Evolutionary conservation across 2,329 filamentous ascomycete genomes (phyloP).

Genomic region (Sclerotinia sclerotiorum): DNA sequence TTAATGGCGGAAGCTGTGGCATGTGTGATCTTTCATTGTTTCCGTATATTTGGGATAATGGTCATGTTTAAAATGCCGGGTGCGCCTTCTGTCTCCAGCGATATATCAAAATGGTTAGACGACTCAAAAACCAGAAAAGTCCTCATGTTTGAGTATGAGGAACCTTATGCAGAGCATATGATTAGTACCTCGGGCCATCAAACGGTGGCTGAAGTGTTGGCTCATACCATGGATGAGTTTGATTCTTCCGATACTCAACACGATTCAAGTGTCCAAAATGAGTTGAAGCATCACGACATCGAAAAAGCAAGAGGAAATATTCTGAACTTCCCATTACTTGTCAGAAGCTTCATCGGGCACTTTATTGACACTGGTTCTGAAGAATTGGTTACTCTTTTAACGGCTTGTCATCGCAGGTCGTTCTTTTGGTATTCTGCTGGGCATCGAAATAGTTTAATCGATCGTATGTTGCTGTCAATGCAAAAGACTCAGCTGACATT

Average conservation of each 20-base stretch:
- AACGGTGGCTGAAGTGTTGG: not conserved
- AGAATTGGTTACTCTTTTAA: not conserved
- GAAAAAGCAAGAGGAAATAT: not conserved
- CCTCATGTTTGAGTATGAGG: conserved; percentile 1
- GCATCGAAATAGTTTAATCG: not conserved
- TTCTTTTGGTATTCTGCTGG: not conserved
- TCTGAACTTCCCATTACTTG: not conserved
- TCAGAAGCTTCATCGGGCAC: not conserved
- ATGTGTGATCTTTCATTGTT: conserved; percentile 9
- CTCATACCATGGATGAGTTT: not conserved
- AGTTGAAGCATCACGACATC: too few relatives aligned
- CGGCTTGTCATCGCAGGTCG: conserved; percentile 6
- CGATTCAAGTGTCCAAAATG: not conserved
- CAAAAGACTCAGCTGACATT: conserved; percentile 44
- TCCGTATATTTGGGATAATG: not conserved
- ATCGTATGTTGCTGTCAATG: not conserved
- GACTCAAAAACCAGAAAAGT: not conserved
- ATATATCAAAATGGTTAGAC: not conserved
- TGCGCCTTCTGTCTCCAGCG: too few relatives aligned
- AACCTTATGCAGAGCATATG: conserved; percentile 2
- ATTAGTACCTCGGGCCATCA: not conserved
- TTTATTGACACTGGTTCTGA: not conserved
- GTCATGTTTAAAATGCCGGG: not conserved
- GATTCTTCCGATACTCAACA: not conserved
- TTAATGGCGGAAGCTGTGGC: conserved; percentile 13